These are phyloP conservation scores for Monascus purpureus DNA, from an alignment of 495 filamentous ascomycete species.

Conservation along the genomic window DNA sequence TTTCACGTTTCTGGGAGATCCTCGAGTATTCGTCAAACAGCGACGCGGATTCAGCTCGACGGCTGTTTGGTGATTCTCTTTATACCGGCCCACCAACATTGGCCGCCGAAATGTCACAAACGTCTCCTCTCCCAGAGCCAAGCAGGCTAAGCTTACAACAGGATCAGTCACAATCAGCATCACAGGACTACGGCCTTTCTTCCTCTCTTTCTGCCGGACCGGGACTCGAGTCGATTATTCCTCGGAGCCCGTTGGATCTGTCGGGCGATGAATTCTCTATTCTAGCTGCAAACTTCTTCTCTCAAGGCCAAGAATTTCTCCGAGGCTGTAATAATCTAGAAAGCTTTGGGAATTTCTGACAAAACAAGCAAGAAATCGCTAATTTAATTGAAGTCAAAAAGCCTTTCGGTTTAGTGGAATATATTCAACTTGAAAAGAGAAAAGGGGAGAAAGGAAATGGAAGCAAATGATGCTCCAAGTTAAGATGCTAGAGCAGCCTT, in stretches of 20 bases:
- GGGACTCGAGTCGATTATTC: constrained; percentile 9
- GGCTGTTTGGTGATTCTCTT: constrained; percentile 29
- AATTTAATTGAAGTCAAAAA: too few relatives aligned
- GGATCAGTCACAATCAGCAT: constrained; percentile 4
- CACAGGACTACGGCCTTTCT: constrained; percentile 7
- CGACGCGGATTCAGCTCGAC: constrained; percentile 22
- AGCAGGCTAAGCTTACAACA: constrained; percentile 19
- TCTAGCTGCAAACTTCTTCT: constrained; percentile 34
- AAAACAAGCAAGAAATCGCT: too few relatives aligned
- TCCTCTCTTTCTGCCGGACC: constrained; percentile 5
- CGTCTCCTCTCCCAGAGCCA: constrained; percentile 30
- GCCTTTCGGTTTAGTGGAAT: too few relatives aligned
- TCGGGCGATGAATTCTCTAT: constrained; percentile 34
- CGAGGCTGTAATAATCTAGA: constrained; percentile 24
- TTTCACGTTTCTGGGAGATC: constrained; percentile 36
- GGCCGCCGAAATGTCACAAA: constrained; percentile 28
- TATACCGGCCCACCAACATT: constrained; percentile 12
- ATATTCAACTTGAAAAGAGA: too few relatives aligned
- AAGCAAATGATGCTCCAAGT: neutral
- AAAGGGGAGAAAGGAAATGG: neutral
- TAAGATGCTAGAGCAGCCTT: constrained; percentile 19
- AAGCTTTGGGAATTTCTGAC: constrained; percentile 24
- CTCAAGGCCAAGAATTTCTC: constrained; percentile 31
- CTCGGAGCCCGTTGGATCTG: constrained; percentile 16
- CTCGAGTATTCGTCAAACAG: constrained; percentile 35